Percentiles rank a stretch among this genome's conserved stretches.
Evolutionary conservation across 345 rosid genomes (phyloP).

Genomic region (Citrus unshiu): DNA sequence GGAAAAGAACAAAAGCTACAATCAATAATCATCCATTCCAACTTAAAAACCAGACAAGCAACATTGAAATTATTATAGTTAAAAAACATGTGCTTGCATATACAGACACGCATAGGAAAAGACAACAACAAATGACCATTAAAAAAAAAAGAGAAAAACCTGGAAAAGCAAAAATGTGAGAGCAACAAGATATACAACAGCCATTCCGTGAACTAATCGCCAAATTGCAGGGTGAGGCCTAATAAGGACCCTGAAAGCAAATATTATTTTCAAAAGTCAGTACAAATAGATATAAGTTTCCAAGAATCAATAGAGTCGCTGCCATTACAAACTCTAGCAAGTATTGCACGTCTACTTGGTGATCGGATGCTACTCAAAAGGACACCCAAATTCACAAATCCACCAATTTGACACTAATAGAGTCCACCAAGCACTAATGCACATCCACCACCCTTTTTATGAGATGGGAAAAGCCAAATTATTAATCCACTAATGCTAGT

Average conservation of each 20-base stretch:
- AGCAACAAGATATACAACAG: slow-evolving; percentile 82
- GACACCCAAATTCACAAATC: background rate
- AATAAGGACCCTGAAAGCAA: slow-evolving; percentile 63
- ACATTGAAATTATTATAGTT: background rate
- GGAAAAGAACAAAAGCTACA: slow-evolving; percentile 16
- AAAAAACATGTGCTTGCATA: no score
- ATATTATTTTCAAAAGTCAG: background rate
- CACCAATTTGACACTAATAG: background rate
- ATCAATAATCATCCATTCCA: slow-evolving; percentile 25
- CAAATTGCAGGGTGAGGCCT: slow-evolving; percentile 99
- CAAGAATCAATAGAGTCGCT: background rate
- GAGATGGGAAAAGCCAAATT: background rate
- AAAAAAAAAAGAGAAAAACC: slow-evolving; percentile 38
- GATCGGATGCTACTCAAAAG: background rate
- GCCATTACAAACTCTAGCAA: background rate
- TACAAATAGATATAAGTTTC: background rate
- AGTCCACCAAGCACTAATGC: background rate
- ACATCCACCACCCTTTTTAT: background rate
- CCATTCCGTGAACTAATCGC: slow-evolving; percentile 99
- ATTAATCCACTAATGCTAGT: background rate
- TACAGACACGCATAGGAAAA: background rate
- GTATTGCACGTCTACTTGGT: background rate
- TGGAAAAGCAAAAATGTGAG: slow-evolving; percentile 98
- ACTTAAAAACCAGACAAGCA: slow-evolving; percentile 1
- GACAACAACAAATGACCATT: background rate